Evolutionary conservation across 2,329 filamentous ascomycete genomes (phyloP), one percentile per base, ranked within the genome.

Genomic region (Ceratocystis destructans): DNA sequence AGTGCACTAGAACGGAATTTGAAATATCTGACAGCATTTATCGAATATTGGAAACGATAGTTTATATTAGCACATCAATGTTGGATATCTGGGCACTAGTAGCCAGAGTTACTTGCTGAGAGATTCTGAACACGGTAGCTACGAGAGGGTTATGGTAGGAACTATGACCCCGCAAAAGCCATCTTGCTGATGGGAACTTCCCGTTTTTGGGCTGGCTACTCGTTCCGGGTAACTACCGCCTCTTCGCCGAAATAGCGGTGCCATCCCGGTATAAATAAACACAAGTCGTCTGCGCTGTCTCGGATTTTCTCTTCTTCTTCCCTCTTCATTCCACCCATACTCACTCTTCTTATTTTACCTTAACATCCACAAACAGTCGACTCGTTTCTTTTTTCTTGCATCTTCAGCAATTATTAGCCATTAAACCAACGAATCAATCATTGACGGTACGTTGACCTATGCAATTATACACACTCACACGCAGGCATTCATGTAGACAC

Each of bases 191-290:
- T 37, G 55, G 15, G 2, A 59, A 37, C 31, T 59, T n/a, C 55
- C 55, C 8, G 25, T 33, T 37, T 41, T 20, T 33, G 28, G 25
- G 28, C 12, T 25, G 20, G 31, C 25, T n/a, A 7, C 17, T 33
- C 0, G 55, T 59, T 31, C 12, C 28, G 25, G 55, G 55, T 12
- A 59, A 33, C 55, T 59, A 20, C 55, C 5, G 17, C 55, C 17
- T 17, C 7, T n/a, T 59, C n/a, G 17, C 17, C 28, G 28, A 57
- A 15, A 20, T 25, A 22, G 48, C 20, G n/a, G n/a, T 53, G 7
- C 48, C 28, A 15, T 8, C 48, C 17, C 59, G 37, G 59, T 62
- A 62, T 48, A 62, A 62, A 62, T 62, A 48, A 46, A 48, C 31
- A 62, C 17, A 7, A 5, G n/a, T 33, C n/a, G 10, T 5, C 41